A percentile compares a stretch with the other conserved stretches of the same genome.
Evolutionary conservation across 371 early-diverging fungal genomes (phyloP).

Genomic region (Rhizopus stolonifer): DNA sequence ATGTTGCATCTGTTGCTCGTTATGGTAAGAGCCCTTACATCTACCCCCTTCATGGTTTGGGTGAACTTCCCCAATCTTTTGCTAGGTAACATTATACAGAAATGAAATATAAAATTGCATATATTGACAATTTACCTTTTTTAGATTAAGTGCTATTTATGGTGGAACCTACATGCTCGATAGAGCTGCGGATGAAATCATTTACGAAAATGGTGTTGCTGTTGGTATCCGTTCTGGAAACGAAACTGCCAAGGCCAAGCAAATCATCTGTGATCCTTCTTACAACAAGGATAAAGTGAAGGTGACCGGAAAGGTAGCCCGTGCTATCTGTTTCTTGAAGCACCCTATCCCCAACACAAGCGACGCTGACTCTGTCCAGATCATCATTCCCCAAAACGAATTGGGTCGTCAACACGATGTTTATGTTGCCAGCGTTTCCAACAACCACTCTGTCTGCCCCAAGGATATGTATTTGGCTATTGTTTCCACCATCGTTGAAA

Average conservation of each 20-base stretch:
- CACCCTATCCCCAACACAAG: conserved; percentile 92
- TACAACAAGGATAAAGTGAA: conserved; percentile 82
- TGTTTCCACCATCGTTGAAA: conserved; percentile 94
- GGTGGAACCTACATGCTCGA: conserved; percentile 98
- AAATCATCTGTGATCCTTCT: conserved; percentile 95
- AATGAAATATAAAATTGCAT: not conserved
- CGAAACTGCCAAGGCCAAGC: conserved; percentile 79
- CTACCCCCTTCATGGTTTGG: conserved; percentile 99
- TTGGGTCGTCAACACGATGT: conserved; percentile 90
- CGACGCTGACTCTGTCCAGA: conserved; percentile 87
- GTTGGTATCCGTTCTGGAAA: conserved; percentile 88
- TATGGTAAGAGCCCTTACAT: conserved; percentile 99
- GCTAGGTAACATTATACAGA: conserved; percentile 11
- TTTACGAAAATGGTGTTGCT: conserved; percentile 83
- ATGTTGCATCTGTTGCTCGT: conserved; percentile 93
- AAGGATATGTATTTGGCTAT: conserved; percentile 90
- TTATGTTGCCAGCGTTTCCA: conserved; percentile 91
- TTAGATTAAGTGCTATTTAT: conserved; percentile 89
- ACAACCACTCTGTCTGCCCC: conserved; percentile 89
- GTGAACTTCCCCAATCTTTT: conserved; percentile 97
- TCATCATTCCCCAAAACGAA: conserved; percentile 97
- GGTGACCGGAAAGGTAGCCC: conserved; percentile 85
- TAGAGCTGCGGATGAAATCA: conserved; percentile 88
- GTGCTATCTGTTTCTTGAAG: conserved; percentile 93
- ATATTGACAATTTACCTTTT: not conserved